phyloP scores from a whole-genome alignment of 768 basidiomycete genomes.

The Mycena crocata region DNA sequence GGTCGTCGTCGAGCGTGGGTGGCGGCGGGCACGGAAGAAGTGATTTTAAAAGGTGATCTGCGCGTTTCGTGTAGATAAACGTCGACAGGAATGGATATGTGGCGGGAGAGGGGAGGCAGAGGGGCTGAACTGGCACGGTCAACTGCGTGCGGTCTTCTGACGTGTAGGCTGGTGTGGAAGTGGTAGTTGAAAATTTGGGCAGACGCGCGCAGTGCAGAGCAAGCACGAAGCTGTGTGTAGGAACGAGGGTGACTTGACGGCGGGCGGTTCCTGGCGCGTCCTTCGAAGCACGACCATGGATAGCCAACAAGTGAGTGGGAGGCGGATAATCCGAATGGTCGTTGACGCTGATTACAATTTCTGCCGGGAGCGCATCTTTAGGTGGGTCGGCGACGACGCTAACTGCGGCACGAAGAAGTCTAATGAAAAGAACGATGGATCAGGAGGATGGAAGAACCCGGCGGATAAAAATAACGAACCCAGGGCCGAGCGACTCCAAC shows the following conservation, averaged over 20 bases:
- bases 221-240: slow-evolving; percentile 64
- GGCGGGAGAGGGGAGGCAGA: slow-evolving; percentile 61
- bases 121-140: slow-evolving; percentile 62
- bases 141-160: slow-evolving; percentile 47
- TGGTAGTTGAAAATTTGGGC: slow-evolving; percentile 51
- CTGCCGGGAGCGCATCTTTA: slow-evolving; percentile 52
- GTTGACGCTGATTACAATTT: slow-evolving; percentile 55
- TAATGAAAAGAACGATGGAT: slow-evolving; percentile 40
- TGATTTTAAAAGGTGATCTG: slow-evolving; percentile 52
- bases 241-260: slow-evolving; percentile 50
- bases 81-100: slow-evolving; percentile 56
- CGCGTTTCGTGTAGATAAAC: slow-evolving; percentile 67
- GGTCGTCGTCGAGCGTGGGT: slow-evolving; percentile 41
- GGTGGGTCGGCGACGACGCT: slow-evolving; percentile 48
- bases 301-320: slow-evolving; percentile 50
- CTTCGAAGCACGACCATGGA: slow-evolving; percentile 34
- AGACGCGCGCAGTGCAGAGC: slow-evolving; percentile 63
- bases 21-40: slow-evolving; percentile 53
- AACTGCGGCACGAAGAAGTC: slow-evolving; percentile 52
- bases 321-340: slow-evolving; percentile 31
- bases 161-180: slow-evolving; percentile 40
- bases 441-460: neutral
- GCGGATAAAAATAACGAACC: slow-evolving; percentile 44
- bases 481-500: slow-evolving; percentile 55
- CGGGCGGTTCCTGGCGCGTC: slow-evolving; percentile 5